Conservation (phyloP, 331 rosid genomes). For the Cydonia oblonga region DNA sequence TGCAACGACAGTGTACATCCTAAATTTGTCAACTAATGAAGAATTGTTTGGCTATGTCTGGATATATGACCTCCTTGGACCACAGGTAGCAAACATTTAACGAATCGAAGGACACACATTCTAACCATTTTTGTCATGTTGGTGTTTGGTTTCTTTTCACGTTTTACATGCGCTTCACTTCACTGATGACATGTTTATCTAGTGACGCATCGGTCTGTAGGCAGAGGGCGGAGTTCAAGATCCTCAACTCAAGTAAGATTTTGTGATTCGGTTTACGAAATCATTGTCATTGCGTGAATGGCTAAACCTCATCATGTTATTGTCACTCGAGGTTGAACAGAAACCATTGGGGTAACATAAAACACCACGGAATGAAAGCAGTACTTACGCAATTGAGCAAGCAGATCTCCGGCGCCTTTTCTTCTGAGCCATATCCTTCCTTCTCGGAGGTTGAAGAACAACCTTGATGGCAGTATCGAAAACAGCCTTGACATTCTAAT, state of each 20-base stretch:
- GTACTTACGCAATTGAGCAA: constrained; percentile 74
- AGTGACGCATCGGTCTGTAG: background rate
- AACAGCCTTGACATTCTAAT: constrained; percentile 90
- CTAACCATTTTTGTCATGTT: background rate
- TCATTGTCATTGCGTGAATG: background rate
- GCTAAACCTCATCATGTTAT: background rate
- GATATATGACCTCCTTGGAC: background rate
- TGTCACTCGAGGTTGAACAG: background rate
- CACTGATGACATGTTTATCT: background rate
- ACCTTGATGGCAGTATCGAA: constrained; percentile 95
- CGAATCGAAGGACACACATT: background rate
- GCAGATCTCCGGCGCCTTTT: constrained; percentile 60
- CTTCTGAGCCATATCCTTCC: constrained; percentile 64
- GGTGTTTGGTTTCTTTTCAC: background rate
- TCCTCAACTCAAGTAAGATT: background rate
- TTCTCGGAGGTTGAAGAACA: constrained; percentile 96
- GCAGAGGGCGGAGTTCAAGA: background rate
- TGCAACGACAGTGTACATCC: background rate
- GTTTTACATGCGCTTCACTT: background rate
- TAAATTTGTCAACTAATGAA: background rate
- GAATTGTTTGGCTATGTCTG: background rate
- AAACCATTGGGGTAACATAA: constrained; percentile 5
- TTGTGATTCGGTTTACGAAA: background rate
- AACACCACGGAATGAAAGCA: background rate
- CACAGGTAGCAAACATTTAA: background rate